Percentiles rank a stretch among this genome's conserved stretches.
Evolutionary conservation across 495 filamentous ascomycete genomes (phyloP).

Genomic region (Chlorociboria aeruginascens): DNA sequence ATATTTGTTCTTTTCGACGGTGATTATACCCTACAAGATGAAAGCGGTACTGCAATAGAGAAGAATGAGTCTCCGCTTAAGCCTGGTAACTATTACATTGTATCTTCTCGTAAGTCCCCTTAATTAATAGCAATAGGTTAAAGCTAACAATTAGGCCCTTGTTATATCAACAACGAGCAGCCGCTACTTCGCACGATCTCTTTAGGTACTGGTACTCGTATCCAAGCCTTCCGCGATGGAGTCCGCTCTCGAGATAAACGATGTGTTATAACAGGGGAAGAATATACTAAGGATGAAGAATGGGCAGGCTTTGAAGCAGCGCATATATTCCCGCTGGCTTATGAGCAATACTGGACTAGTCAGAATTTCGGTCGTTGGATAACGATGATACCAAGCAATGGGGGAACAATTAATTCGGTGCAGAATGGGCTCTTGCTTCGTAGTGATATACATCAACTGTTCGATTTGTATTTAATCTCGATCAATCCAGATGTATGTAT

Average conservation of each 20-base stretch:
- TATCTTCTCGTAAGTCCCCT: slow-evolving; percentile 17
- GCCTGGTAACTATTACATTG: slow-evolving; percentile 22
- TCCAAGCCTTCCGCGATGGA: slow-evolving; percentile 20
- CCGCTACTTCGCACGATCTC: slow-evolving; percentile 20
- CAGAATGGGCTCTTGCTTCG: too few species aligned
- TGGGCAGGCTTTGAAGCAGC: slow-evolving; percentile 23
- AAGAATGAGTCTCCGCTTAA: too few species aligned
- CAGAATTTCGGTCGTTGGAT: slow-evolving; percentile 23
- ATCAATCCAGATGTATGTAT: too few species aligned
- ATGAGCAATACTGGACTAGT: slow-evolving; percentile 21
- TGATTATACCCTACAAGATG: too few species aligned
- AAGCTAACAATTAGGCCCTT: slow-evolving; percentile 13
- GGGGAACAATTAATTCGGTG: slow-evolving; percentile 26
- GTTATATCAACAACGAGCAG: slow-evolving; percentile 20
- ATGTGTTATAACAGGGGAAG: slow-evolving; percentile 23
- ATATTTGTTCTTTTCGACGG: slow-evolving; percentile 18
- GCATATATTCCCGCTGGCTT: slow-evolving; percentile 27
- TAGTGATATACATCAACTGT: too few species aligned
- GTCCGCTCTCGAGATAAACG: slow-evolving; percentile 22
- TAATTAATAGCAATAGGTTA: neutral
- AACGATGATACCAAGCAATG: slow-evolving; percentile 12
- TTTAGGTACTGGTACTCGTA: slow-evolving; percentile 13
- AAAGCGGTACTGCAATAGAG: too few species aligned
- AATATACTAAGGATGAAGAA: slow-evolving; percentile 4
- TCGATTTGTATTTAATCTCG: too few species aligned